These are phyloP conservation scores for Vitis rupestris DNA, from an alignment of 164 flowering plant genomes.

Conservation along the genomic window DNA sequence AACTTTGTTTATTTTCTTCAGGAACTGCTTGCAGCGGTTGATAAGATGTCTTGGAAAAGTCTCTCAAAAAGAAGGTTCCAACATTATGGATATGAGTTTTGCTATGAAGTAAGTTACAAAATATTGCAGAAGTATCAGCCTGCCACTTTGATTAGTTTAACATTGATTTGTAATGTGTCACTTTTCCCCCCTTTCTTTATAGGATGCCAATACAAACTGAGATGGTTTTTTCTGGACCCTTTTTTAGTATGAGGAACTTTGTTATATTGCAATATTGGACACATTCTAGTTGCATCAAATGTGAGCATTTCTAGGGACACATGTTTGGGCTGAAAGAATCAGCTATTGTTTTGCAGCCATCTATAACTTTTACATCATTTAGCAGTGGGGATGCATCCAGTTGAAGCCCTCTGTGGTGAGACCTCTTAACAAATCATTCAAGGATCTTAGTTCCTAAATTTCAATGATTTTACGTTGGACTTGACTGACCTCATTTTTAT, in stretches of 20 bases:
- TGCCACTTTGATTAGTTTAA: not conserved
- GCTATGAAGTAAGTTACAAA: slow-evolving; percentile 57
- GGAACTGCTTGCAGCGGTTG: slow-evolving; percentile 86
- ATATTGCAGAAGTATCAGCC: not conserved
- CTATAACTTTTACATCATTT: too few species aligned
- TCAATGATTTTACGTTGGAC: too few species aligned
- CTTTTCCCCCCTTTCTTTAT: not conserved
- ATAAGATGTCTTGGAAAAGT: slow-evolving; percentile 69
- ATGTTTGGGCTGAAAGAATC: not conserved
- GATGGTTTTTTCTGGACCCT: too few species aligned
- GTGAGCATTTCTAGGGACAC: not conserved
- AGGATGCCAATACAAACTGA: too few species aligned
- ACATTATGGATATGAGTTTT: slow-evolving; percentile 91
- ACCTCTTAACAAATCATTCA: too few species aligned
- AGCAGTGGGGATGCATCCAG: too few species aligned
- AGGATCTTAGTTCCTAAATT: too few species aligned
- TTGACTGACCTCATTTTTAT: too few species aligned
- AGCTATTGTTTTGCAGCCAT: not conserved
- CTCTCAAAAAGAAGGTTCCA: slow-evolving; percentile 91
- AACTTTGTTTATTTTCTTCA: slow-evolving; percentile 15
- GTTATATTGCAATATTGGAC: too few species aligned
- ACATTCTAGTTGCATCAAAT: not conserved
- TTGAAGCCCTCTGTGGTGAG: too few species aligned
- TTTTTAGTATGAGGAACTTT: too few species aligned
- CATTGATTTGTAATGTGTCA: not conserved